Conservation (phyloP, 495 filamentous ascomycete genomes). For the Penicillium goetzii region DNA sequence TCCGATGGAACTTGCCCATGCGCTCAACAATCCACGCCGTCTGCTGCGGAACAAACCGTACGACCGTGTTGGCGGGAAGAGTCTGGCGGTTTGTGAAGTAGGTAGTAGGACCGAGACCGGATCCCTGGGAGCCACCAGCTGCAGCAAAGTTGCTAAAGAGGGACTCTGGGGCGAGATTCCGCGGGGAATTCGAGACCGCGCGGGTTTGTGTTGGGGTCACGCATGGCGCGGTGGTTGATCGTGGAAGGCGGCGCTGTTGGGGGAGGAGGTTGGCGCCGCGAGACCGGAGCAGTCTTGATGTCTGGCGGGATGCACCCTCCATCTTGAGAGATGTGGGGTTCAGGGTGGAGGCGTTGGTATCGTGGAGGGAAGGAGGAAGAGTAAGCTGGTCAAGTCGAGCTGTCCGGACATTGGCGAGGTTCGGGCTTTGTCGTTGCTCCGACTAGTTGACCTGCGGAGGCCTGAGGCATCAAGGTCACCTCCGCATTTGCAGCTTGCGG, state of each 20-base stretch:
- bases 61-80: slow-evolving; percentile 88
- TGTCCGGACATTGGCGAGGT: slow-evolving; percentile 17
- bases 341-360: slow-evolving; percentile 2
- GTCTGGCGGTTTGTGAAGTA: slow-evolving; percentile 64
- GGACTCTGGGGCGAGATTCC: slow-evolving; percentile 41
- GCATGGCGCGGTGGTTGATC: slow-evolving; percentile 26
- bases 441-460: slow-evolving; percentile 19
- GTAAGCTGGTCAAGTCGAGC: slow-evolving; percentile 23
- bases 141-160: slow-evolving; percentile 30
- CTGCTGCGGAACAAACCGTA: slow-evolving; percentile 98
- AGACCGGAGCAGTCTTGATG: slow-evolving; percentile 42
- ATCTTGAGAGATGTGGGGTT: slow-evolving; percentile 30
- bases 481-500: neutral
- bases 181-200: slow-evolving; percentile 40
- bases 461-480: slow-evolving; percentile 32
- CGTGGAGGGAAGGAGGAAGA: slow-evolving; percentile 17
- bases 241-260: slow-evolving; percentile 28
- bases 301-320: slow-evolving; percentile 47
- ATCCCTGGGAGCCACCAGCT: slow-evolving; percentile 25
- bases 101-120: slow-evolving; percentile 35
- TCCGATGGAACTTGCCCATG: slow-evolving; percentile 95
- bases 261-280: slow-evolving; percentile 29
- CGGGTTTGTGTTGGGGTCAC: slow-evolving; percentile 37
- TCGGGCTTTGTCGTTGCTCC: slow-evolving; percentile 24
- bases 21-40: slow-evolving; percentile 99